Conservation (phyloP, 139 green algal genomes). For the Desmodesmus armatus region DNA sequence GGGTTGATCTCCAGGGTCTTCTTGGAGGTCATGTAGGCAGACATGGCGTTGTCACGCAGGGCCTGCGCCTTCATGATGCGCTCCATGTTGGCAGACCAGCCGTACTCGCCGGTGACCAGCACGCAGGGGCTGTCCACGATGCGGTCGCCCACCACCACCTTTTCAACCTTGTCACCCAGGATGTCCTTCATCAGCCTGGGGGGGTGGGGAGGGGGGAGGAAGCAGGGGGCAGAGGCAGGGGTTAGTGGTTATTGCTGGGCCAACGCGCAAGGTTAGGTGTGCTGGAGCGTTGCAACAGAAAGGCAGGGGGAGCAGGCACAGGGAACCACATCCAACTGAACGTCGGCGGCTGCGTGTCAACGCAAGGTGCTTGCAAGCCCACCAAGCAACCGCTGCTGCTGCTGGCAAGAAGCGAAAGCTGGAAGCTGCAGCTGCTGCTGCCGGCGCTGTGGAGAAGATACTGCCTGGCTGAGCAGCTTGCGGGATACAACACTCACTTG, state of each 20-base stretch:
- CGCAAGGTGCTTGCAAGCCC: too few relatives aligned
- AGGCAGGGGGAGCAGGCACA: too few relatives aligned
- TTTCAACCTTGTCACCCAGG: conserved; percentile 95
- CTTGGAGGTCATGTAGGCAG: conserved; percentile 98
- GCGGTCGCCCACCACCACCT: conserved; percentile 96
- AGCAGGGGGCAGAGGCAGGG: conserved; percentile 4
- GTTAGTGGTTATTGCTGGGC: too few relatives aligned
- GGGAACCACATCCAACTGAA: too few relatives aligned
- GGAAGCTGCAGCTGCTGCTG: too few relatives aligned
- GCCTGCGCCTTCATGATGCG: conserved; percentile 99
- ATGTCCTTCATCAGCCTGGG: conserved; percentile 93
- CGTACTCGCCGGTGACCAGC: conserved; percentile 99
- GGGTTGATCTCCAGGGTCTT: conserved; percentile 99
- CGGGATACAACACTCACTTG: conserved; percentile 79
- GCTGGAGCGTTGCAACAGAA: too few relatives aligned
- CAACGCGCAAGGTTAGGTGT: too few relatives aligned
- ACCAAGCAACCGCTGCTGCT: too few relatives aligned
- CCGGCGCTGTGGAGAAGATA: too few relatives aligned
- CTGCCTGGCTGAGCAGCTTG: background rate
- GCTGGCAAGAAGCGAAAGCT: background rate
- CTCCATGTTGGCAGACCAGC: conserved; percentile 99
- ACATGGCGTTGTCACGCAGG: conserved; percentile 96
- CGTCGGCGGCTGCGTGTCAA: too few relatives aligned
- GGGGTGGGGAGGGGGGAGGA: background rate
- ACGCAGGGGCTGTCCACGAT: conserved; percentile 99